Percentiles rank a stretch among this genome's conserved stretches.
Evolutionary conservation across 2,329 filamentous ascomycete genomes (phyloP).

Genomic region (Sporothrix luriei): DNA sequence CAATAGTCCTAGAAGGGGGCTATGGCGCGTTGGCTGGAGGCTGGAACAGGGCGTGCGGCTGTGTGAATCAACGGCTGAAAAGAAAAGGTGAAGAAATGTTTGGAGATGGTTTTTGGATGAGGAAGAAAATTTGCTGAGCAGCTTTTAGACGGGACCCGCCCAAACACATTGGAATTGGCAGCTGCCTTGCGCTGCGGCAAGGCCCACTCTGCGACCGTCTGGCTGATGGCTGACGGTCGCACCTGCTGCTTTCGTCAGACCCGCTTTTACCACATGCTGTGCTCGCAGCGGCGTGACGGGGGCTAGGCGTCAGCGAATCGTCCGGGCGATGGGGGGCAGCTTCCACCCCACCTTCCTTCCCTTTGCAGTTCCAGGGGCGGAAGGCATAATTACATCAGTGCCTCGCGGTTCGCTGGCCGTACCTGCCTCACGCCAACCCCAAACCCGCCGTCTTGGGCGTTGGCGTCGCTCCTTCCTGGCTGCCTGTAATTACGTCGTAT

Average conservation of each 20-base stretch:
- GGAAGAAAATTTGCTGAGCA: constrained; percentile 24
- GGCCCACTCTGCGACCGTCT: constrained; percentile 18
- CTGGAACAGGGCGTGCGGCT: constrained; percentile 18
- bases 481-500: constrained; percentile 14
- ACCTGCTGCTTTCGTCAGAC: constrained; percentile 8
- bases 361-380: constrained; percentile 8
- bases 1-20: constrained; percentile 2
- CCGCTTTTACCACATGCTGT: constrained; percentile 28
- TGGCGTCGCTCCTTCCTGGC: not conserved
- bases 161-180: constrained; percentile 24
- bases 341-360: constrained; percentile 22
- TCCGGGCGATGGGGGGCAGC: constrained; percentile 13
- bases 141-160: constrained; percentile 16
- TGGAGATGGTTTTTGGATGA: not conserved
- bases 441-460: not conserved
- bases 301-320: constrained; percentile 29
- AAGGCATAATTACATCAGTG: constrained; percentile 33
- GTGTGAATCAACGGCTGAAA: constrained; percentile 15
- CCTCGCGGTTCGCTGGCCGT: constrained; percentile 25
- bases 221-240: not conserved
- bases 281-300: not conserved
- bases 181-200: constrained; percentile 37
- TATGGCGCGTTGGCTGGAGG: constrained; percentile 21
- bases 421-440: constrained; percentile 15
- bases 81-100: not conserved